Conservation (phyloP, 2,329 filamentous ascomycete genomes). For the Calonectria naviculata region DNA sequence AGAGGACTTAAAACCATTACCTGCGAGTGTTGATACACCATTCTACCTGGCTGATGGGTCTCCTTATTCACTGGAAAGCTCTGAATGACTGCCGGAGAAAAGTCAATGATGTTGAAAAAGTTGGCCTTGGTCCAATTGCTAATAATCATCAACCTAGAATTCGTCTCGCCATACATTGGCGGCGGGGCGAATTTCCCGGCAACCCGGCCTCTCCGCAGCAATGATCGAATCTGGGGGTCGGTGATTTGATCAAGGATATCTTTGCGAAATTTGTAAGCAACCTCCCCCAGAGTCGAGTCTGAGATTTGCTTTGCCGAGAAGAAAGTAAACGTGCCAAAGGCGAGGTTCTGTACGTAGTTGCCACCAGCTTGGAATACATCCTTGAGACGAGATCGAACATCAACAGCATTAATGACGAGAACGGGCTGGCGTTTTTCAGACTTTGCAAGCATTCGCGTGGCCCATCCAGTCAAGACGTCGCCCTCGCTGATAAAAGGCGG, state of each 20-base stretch:
- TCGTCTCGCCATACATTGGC: slow-evolving; percentile 8
- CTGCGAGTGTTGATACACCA: slow-evolving; percentile 12
- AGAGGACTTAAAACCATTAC: slow-evolving; percentile 2
- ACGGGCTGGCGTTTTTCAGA: neutral
- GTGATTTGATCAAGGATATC: slow-evolving; percentile 10
- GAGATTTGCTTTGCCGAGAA: slow-evolving; percentile 2
- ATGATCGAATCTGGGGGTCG: slow-evolving; percentile 1
- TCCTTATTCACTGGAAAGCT: neutral
- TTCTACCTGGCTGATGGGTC: neutral
- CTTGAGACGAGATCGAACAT: slow-evolving; percentile 5
- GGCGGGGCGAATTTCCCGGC: neutral
- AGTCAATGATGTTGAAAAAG: slow-evolving; percentile 15
- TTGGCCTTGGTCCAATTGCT: slow-evolving; percentile 23
- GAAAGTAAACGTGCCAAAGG: neutral
- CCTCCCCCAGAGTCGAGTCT: neutral
- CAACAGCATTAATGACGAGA: neutral
- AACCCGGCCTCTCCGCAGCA: neutral
- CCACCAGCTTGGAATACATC: neutral
- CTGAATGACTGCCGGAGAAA: slow-evolving; percentile 10
- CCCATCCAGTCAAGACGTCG: slow-evolving; percentile 11
- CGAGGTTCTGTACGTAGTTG: slow-evolving; percentile 13
- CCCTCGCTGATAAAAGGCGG: slow-evolving; percentile 14
- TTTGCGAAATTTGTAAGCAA: slow-evolving; percentile 9
- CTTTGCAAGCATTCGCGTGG: slow-evolving; percentile 7
- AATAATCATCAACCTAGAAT: slow-evolving; percentile 2